Conservation (phyloP, 441 rosid genomes). For the Eutrema salsugineum region DNA sequence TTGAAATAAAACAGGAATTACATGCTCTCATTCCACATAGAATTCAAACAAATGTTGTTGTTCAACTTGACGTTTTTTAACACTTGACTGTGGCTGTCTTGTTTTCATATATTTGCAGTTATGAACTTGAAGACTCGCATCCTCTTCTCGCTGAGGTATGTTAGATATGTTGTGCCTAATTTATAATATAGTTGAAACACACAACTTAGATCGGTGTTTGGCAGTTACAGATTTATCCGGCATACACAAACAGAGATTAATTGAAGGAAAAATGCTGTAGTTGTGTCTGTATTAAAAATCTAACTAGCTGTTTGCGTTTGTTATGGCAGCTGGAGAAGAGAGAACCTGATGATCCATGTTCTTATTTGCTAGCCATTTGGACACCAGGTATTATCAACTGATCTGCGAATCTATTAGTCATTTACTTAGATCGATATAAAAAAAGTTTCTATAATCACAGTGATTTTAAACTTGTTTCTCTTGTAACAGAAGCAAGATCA, state of each 20-base stretch:
- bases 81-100: slow-evolving; percentile 9
- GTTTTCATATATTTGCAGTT: slow-evolving; percentile 22
- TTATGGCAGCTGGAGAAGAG: slow-evolving; percentile 45
- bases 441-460: background rate
- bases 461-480: slow-evolving; percentile 35
- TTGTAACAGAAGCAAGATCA: slow-evolving; percentile 53
- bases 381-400: slow-evolving; percentile 42
- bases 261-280: background rate
- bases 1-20: too few species aligned
- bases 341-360: slow-evolving; percentile 52
- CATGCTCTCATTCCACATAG: background rate
- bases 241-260: background rate
- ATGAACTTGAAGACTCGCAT: slow-evolving; percentile 55
- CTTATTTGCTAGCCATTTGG: slow-evolving; percentile 61
- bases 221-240: background rate
- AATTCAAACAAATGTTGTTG: background rate
- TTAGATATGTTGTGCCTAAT: background rate
- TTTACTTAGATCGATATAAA: background rate
- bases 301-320: slow-evolving; percentile 17
- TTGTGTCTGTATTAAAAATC: background rate
- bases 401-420: background rate
- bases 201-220: background rate
- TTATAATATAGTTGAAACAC: background rate
- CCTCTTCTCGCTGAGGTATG: slow-evolving; percentile 56
- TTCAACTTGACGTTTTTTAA: background rate